Percentiles rank a stretch among this genome's conserved stretches.
Conservation (phyloP, 2,329 filamentous ascomycete species). For the Atkinsonella texensis region DNA sequence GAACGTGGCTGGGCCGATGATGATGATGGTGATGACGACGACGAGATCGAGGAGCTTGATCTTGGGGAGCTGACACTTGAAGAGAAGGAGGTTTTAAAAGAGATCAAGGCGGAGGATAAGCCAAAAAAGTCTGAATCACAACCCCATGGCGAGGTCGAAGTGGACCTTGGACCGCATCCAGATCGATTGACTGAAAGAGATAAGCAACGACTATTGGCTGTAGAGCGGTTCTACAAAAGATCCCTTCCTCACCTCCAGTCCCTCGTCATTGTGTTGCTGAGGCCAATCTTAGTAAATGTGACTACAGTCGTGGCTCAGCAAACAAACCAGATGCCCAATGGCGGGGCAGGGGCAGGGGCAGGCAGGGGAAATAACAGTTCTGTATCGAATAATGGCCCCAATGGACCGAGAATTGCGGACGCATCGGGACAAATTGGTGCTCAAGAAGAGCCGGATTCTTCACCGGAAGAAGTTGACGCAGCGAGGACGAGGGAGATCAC, state of each 20-base stretch:
- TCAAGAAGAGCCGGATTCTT: conserved; percentile 33
- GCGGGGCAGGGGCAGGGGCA: conserved; percentile 16
- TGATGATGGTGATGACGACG: conserved; percentile 25
- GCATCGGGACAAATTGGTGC: conserved; percentile 19
- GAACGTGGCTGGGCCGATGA: conserved; percentile 73
- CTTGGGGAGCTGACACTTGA: conserved; percentile 31
- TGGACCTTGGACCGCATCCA: conserved; percentile 36
- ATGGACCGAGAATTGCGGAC: conserved; percentile 18
- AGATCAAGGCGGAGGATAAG: conserved; percentile 25
- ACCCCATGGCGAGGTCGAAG: conserved; percentile 14
- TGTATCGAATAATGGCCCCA: conserved; percentile 28
- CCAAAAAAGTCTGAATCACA: conserved; percentile 14
- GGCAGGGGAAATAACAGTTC: conserved; percentile 24
- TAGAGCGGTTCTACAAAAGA: conserved; percentile 72
- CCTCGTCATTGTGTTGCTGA: conserved; percentile 81
- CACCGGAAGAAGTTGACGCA: conserved; percentile 69
- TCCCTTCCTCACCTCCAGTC: conserved; percentile 82
- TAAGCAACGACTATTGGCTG: conserved; percentile 53
- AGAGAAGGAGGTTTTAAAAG: conserved; percentile 30
- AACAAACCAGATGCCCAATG: conserved; percentile 32
- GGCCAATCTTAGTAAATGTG: conserved; percentile 77
- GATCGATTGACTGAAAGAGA: conserved; percentile 38
- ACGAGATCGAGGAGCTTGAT: conserved; percentile 36
- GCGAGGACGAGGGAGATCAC: conserved; percentile 76
- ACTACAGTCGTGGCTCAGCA: conserved; percentile 66